Evolutionary conservation across 495 filamentous ascomycete genomes (phyloP).

Genomic region (Hypoxylon rickii): DNA sequence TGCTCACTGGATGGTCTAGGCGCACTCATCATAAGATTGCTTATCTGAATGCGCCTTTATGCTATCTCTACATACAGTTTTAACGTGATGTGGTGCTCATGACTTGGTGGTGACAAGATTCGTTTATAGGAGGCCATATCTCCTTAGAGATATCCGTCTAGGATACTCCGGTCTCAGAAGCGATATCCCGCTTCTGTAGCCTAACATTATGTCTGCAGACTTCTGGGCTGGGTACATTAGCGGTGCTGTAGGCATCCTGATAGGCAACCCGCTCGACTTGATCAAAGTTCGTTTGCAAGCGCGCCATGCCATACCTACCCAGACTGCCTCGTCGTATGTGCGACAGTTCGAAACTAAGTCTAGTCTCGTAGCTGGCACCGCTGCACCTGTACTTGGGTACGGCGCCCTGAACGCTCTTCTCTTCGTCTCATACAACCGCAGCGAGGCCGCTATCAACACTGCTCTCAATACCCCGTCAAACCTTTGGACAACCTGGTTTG

Average conservation of each 20-base stretch:
- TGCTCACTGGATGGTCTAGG: background rate
- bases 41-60: background rate
- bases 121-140: background rate
- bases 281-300: conserved; percentile 85
- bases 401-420: conserved; percentile 87
- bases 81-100: background rate
- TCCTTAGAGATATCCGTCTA: background rate
- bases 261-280: conserved; percentile 87
- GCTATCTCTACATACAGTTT: background rate
- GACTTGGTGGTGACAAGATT: background rate
- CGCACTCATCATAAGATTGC: background rate
- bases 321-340: conserved; percentile 27
- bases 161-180: too few species aligned
- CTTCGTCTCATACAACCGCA: conserved; percentile 84
- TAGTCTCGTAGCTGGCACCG: conserved; percentile 59
- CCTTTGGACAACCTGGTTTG: conserved; percentile 67
- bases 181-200: background rate
- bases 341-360: conserved; percentile 42
- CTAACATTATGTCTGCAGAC: conserved; percentile 69
- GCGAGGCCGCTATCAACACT: conserved; percentile 58
- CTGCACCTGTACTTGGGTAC: conserved; percentile 83
- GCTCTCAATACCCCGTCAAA: conserved; percentile 46
- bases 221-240: conserved; percentile 88
- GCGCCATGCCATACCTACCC: conserved; percentile 19
- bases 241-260: conserved; percentile 78